Percentiles rank a stretch among this genome's conserved stretches.
These are phyloP conservation scores for Bathelium albidoporum DNA, from an alignment of 495 filamentous ascomycete species.

Conservation along the genomic window DNA sequence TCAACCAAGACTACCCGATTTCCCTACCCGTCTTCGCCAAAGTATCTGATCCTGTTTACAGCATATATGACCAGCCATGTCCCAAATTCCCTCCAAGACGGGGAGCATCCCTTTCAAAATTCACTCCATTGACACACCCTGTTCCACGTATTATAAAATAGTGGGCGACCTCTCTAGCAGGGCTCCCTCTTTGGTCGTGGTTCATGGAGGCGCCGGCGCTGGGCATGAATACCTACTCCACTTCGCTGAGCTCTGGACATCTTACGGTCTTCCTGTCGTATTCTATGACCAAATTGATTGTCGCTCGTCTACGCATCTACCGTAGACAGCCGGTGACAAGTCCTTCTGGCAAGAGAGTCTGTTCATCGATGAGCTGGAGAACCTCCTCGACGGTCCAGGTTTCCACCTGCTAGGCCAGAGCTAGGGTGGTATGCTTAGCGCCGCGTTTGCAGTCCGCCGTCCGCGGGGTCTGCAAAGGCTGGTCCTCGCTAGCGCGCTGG, in stretches of 20 bases:
- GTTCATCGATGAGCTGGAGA: slow-evolving; percentile 40
- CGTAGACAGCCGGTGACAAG: slow-evolving; percentile 30
- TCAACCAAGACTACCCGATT: no score
- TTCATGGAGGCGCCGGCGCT: slow-evolving; percentile 11
- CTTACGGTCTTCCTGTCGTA: slow-evolving; percentile 32
- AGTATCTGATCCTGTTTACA: no score
- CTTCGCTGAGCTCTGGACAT: slow-evolving; percentile 24
- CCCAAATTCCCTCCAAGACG: no score
- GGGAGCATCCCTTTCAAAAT: slow-evolving; percentile 1
- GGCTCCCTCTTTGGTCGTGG: background rate
- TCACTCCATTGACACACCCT: background rate
- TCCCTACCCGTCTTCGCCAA: no score
- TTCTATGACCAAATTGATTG: slow-evolving; percentile 45
- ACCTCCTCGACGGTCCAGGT: slow-evolving; percentile 31
- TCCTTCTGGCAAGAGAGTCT: slow-evolving; percentile 38
- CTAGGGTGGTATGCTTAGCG: slow-evolving; percentile 41
- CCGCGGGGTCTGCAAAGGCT: slow-evolving; percentile 34
- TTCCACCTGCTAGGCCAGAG: slow-evolving; percentile 32
- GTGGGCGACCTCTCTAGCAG: background rate
- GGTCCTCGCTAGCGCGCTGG: slow-evolving; percentile 31
- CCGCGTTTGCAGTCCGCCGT: slow-evolving; percentile 25
- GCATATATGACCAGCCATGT: background rate
- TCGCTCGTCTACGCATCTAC: slow-evolving; percentile 37
- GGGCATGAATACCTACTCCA: slow-evolving; percentile 34
- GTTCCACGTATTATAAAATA: background rate